These are phyloP conservation scores for Aspergillus candidus DNA, from an alignment of 2,329 filamentous ascomycete species.

Conservation along the genomic window DNA sequence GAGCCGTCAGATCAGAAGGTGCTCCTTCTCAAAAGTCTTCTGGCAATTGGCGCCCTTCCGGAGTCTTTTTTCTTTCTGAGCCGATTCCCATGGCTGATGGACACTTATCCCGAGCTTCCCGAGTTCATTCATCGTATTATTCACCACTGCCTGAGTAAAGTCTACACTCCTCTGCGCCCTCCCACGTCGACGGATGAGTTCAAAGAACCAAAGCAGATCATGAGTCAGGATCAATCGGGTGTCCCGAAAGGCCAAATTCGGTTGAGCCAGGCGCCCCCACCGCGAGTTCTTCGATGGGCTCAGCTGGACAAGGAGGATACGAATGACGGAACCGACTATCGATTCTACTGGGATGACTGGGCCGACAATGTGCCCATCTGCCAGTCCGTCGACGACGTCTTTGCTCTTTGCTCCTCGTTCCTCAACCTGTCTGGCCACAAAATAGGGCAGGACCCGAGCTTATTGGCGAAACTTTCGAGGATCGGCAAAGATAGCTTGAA, in stretches of 20 bases:
- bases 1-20: slow-evolving; percentile 86
- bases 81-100: slow-evolving; percentile 85
- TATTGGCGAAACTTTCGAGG: slow-evolving; percentile 75
- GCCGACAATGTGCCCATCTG: slow-evolving; percentile 87
- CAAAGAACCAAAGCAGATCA: slow-evolving; percentile 46
- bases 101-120: slow-evolving; percentile 74
- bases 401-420: slow-evolving; percentile 76
- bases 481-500: slow-evolving; percentile 73
- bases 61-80: slow-evolving; percentile 90
- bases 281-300: slow-evolving; percentile 73
- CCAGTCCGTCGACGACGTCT: slow-evolving; percentile 83
- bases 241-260: slow-evolving; percentile 64
- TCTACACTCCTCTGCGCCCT: slow-evolving; percentile 54
- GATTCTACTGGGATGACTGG: slow-evolving; percentile 98
- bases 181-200: slow-evolving; percentile 37
- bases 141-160: slow-evolving; percentile 71
- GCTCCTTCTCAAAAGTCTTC: slow-evolving; percentile 71
- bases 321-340: slow-evolving; percentile 69
- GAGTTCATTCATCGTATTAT: slow-evolving; percentile 79
- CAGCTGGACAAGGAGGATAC: slow-evolving; percentile 71
- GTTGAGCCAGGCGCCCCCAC: slow-evolving; percentile 53
- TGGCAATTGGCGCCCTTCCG: slow-evolving; percentile 86
- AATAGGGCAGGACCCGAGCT: slow-evolving; percentile 73
- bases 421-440: slow-evolving; percentile 81
- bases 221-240: slow-evolving; percentile 59